Evolutionary conservation across 148 eudicot species (phyloP).

Genomic region (Fallopia convolvulus): DNA sequence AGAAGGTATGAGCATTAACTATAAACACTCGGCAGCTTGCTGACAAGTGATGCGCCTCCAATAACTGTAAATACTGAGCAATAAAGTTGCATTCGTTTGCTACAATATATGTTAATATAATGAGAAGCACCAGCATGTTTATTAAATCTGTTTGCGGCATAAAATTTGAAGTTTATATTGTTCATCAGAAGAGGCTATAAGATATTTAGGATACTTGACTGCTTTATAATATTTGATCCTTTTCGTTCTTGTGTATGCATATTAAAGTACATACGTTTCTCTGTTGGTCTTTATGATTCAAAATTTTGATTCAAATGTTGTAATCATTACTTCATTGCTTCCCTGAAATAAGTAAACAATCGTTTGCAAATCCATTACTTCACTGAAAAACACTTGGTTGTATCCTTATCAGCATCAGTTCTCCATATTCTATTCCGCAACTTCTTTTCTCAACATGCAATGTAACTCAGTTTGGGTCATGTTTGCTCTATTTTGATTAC

Average conservation of each 20-base stretch:
- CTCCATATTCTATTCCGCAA: not conserved
- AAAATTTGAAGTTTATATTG: not conserved
- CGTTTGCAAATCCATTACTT: not conserved
- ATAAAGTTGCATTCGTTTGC: not conserved
- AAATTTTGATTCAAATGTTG: not conserved
- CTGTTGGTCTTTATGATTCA: not conserved
- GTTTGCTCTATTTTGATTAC: not conserved
- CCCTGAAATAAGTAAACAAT: not conserved
- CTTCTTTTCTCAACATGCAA: not conserved
- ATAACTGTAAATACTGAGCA: not conserved
- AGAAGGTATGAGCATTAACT: conserved; percentile 47
- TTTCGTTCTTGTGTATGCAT: not conserved
- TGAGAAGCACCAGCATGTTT: not conserved
- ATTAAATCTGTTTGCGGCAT: not conserved
- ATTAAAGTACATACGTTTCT: not conserved
- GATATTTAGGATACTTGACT: not conserved
- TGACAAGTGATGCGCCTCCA: too few species aligned
- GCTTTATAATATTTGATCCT: not conserved
- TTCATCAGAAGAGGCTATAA: not conserved
- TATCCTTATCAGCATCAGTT: not conserved
- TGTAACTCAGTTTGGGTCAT: not conserved
- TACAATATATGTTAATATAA: not conserved
- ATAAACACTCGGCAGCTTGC: not conserved
- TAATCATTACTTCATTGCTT: not conserved
- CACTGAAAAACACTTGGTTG: not conserved